A percentile compares a stretch with the other conserved stretches of the same genome.
Conservation (phyloP, 2,329 filamentous ascomycete species). For the Raffaelea ambrosiae region DNA sequence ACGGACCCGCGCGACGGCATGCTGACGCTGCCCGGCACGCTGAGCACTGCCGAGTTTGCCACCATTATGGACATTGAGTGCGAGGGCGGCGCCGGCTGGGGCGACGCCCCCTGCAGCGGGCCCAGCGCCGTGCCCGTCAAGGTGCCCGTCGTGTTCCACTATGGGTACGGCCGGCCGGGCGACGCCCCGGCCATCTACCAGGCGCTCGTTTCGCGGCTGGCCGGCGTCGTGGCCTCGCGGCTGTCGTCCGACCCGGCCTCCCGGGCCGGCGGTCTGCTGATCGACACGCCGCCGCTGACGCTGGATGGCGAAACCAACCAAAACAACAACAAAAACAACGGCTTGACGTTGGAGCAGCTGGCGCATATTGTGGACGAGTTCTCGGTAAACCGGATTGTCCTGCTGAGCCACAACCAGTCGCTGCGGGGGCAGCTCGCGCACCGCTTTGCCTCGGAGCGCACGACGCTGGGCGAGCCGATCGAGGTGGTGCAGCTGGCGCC, state of each 20-base stretch:
- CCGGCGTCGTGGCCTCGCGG: slow-evolving; percentile 67
- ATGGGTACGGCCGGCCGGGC: slow-evolving; percentile 64
- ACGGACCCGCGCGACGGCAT: slow-evolving; percentile 74
- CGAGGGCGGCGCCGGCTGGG: slow-evolving; percentile 72
- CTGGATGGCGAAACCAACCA: slow-evolving; percentile 23
- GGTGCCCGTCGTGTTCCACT: slow-evolving; percentile 84
- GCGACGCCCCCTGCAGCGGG: slow-evolving; percentile 81
- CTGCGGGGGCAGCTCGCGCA: slow-evolving; percentile 65
- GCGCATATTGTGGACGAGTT: slow-evolving; percentile 61
- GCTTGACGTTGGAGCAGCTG: slow-evolving; percentile 61
- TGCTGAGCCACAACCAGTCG: slow-evolving; percentile 57
- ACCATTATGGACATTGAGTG: slow-evolving; percentile 73
- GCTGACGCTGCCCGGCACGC: slow-evolving; percentile 67
- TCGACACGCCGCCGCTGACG: slow-evolving; percentile 58
- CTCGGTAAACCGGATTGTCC: slow-evolving; percentile 70
- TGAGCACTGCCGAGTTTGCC: slow-evolving; percentile 81
- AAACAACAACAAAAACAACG: slow-evolving; percentile 23
- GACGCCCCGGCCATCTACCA: slow-evolving; percentile 67
- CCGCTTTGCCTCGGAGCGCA: slow-evolving; percentile 52
- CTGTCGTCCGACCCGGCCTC: slow-evolving; percentile 67
- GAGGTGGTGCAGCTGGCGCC: slow-evolving; percentile 72
- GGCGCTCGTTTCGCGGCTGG: slow-evolving; percentile 65
- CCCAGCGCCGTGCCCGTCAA: slow-evolving; percentile 85
- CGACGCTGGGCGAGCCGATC: slow-evolving; percentile 57
- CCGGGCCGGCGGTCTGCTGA: slow-evolving; percentile 67